phyloP scores from a whole-genome alignment of 768 basidiomycete genomes.

The Leccinum pellstonianum region DNA sequence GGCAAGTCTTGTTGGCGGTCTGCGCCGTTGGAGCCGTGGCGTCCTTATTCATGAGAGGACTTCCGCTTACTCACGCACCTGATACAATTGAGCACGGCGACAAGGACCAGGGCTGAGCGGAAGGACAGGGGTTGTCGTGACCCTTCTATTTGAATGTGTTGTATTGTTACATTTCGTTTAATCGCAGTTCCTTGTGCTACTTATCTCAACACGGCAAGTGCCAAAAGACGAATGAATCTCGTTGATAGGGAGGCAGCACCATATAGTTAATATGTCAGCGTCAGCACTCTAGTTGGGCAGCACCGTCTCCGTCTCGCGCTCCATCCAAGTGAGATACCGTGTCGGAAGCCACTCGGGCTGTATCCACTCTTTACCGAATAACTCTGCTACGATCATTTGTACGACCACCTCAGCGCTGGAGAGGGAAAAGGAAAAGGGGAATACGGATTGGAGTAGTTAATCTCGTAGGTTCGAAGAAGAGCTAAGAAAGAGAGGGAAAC shows the following conservation, averaged over 20 bases:
- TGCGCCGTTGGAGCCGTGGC: conserved; percentile 15
- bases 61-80: conserved; percentile 2
- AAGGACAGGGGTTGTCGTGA: not conserved
- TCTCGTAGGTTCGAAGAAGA: not conserved
- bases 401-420: conserved; percentile 60
- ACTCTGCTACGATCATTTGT: conserved; percentile 54
- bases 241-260: not conserved
- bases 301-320: not conserved
- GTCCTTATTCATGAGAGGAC: conserved; percentile 19
- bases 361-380: conserved; percentile 45
- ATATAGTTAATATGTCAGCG: not conserved
- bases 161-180: not conserved
- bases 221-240: not conserved
- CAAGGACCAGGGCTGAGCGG: not conserved
- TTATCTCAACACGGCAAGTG: not conserved
- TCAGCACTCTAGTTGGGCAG: not conserved
- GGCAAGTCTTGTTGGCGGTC: conserved; percentile 44
- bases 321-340: conserved; percentile 44
- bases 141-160: not conserved
- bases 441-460: not conserved
- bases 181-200: not conserved
- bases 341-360: conserved; percentile 64
- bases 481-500: not conserved
- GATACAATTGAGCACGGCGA: not conserved
- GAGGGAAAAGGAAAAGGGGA: not conserved